Evolutionary conservation across 129 eudicot species (phyloP).

Genomic region (Solidago caesia): DNA sequence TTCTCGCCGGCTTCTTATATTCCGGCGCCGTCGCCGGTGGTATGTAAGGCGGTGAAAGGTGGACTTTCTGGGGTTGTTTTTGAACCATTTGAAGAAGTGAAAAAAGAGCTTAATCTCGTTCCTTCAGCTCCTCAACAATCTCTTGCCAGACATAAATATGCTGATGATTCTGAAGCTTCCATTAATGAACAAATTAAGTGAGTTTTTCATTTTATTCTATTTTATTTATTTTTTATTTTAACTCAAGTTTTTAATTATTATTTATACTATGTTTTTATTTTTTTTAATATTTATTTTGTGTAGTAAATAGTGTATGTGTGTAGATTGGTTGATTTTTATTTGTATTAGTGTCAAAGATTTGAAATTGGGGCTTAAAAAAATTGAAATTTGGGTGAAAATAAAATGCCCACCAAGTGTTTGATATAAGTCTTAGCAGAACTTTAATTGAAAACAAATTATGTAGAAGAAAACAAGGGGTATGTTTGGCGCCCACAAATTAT

Average conservation of each 20-base stretch:
- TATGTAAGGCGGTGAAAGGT: slow-evolving; percentile 44
- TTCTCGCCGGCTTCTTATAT: slow-evolving; percentile 17
- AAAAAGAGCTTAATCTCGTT: slow-evolving; percentile 77
- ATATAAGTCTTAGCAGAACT: slow-evolving; percentile 4
- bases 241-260: background rate
- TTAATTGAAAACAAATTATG: background rate
- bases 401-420: slow-evolving; percentile 27
- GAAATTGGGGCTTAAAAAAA: background rate
- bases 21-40: slow-evolving; percentile 22
- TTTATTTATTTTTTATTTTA: background rate
- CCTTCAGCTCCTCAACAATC: slow-evolving; percentile 65
- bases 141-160: slow-evolving; percentile 75
- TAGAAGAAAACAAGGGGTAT: no score
- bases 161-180: slow-evolving; percentile 59
- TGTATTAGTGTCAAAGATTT: background rate
- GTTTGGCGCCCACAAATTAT: background rate
- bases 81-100: slow-evolving; percentile 87
- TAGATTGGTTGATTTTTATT: background rate
- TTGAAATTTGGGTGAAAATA: background rate
- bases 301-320: no score
- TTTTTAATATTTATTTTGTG: no score
- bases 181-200: slow-evolving; percentile 91
- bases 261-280: background rate
- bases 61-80: slow-evolving; percentile 65
- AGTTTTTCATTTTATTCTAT: background rate